Evolutionary conservation across 768 basidiomycete genomes (phyloP), one percentile per base, ranked within the genome.

Genomic region (Neoboletus magnificus): DNA sequence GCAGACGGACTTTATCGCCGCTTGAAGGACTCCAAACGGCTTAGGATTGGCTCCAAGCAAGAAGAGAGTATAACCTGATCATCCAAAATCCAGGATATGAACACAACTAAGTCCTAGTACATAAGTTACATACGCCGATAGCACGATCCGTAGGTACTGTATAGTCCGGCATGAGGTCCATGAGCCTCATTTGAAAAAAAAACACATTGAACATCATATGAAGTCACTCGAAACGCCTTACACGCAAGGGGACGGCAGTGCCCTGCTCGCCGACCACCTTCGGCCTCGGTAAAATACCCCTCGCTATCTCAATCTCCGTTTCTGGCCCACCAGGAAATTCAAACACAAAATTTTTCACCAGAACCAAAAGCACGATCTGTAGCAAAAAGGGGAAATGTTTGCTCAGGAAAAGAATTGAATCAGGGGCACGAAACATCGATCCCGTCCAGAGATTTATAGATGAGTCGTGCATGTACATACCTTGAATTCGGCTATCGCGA

Each of bases 221-320:
- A 10, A 13, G 13, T 60, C 51, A 50, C 37, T 60, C 52, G 4
- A 60, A 60, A 32, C 52, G 48, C 22, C 39, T 35, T 15, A 60
- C 48, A 12, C 42, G 48, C 33, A 60, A 37, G 11, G 58, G 58
- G 11, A 55, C 42, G 5, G 36, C 47, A 18, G 27, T 12, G 16
- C 70, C 73, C 1, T 62, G 46, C 51, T 67, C 66, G 3, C 67
- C 63, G 0, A 44, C 63, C 15, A 69, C 54, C 32, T 41, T 67
- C 8, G 66, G 65, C n/a, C 68, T 44, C 5, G 29, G 40, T 22
- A 69, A 55, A 8, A 69, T 29, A 4, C 67, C 63, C 8, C 22
- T 44, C 13, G 9, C 54, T 2, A 40, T 13, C 6, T 55, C 67
- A 37, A 67, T 55, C 43, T 13, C 23, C 4, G 61, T 61, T 33